Evolutionary conservation across 2,329 filamentous ascomycete genomes (phyloP), one percentile per base, ranked within the genome.

Genomic region (Septoria petroselini): DNA sequence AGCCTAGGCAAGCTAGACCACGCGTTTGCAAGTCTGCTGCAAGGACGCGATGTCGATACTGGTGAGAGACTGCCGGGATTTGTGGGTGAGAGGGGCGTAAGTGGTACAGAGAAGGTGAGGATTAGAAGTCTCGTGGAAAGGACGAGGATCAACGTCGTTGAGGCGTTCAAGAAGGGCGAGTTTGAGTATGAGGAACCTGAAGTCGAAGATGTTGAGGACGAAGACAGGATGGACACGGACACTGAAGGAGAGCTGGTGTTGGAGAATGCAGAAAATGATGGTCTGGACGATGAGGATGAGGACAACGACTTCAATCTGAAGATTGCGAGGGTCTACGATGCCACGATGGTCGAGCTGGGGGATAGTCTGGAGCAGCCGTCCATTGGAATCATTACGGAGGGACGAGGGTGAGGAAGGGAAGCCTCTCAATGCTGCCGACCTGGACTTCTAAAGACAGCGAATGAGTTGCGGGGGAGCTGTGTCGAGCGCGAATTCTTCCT

Each of bases 51-150:
- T 62, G 70, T 83, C 3, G 79, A 83, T 11, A 84, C 84, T 0
- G 78, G 79, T 0, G 80, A 84, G 31, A 62, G 73, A 0, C 72
- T 95, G 1, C 83, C 88, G 0, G 88, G 89, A 0, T 89, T 91
- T 55, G 80, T 82, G 56, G 76, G 73, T 5, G 79, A 79, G 1
- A 71, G 76, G 4, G 71, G 71, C 7, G 85, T 88, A 1, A 84
- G 88, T 74, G 89, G 83, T 14, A 91, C 87, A 0, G 89, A 96
- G 67, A 95, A 93, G 76, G 89, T 97, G 6, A 80, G 91, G 33
- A 85, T 91, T 57, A 85, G 87, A 64, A 88, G 87, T 62, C 73
- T 94, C 23, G 86, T 90, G 0, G 87, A 94, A 64, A 80, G 84
- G 57, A 87, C 86, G 12, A 77, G 91, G 19, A 71, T 89, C 6